Evolutionary conservation across 2,329 filamentous ascomycete genomes (phyloP).

Genomic region (Sporothrix globosa): DNA sequence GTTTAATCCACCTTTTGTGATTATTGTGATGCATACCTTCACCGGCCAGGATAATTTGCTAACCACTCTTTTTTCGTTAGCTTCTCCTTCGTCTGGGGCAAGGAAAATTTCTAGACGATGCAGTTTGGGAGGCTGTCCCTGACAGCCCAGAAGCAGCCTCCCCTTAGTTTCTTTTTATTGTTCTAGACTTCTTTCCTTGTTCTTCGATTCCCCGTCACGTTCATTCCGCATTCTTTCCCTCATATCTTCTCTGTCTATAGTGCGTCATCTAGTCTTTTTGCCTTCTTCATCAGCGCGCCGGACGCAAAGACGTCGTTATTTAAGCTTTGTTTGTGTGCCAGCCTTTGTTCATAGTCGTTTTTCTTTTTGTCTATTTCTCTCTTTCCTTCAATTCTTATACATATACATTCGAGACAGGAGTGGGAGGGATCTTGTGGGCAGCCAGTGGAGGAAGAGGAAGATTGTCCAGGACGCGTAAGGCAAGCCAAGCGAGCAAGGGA

Average conservation of each 20-base stretch:
- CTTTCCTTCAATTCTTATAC: neutral
- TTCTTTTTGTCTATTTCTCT: neutral
- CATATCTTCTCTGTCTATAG: conserved; percentile 28
- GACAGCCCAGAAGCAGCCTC: neutral
- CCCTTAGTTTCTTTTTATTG: neutral
- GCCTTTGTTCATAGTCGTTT: conserved; percentile 9
- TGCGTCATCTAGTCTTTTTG: conserved; percentile 23
- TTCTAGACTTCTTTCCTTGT: conserved; percentile 33
- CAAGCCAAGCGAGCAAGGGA: neutral
- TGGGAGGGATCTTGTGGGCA: neutral
- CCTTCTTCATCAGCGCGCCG: conserved; percentile 33
- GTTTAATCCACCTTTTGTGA: conserved; percentile 41
- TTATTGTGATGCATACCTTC: neutral
- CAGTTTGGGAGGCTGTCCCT: neutral
- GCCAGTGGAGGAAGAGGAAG: neutral
- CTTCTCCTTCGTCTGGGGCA: conserved; percentile 69
- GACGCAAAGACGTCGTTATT: conserved; percentile 31
- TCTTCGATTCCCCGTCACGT: conserved; percentile 32
- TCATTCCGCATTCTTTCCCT: conserved; percentile 20
- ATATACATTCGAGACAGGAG: conserved; percentile 17
- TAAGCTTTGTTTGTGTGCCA: conserved; percentile 26
- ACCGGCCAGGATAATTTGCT: neutral
- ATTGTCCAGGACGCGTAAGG: neutral
- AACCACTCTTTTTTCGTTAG: conserved; percentile 41
- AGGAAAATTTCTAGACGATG: conserved; percentile 65